Conservation (phyloP, 179 eudicot species). For the Actinidia arguta region DNA sequence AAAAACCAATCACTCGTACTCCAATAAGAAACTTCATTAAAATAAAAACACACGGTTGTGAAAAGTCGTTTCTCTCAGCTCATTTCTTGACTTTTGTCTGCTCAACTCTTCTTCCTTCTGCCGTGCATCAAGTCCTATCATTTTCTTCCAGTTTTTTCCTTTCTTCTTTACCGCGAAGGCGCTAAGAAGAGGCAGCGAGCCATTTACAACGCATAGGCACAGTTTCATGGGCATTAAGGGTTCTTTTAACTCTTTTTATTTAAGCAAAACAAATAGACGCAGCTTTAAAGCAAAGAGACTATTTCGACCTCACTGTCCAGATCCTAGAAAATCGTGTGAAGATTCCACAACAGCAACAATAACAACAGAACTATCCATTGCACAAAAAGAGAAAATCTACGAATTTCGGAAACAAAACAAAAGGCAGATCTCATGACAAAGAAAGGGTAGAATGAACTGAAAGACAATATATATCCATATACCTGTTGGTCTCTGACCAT, state of each 20-base stretch:
- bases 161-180: not conserved
- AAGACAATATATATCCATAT: not conserved
- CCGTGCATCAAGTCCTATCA: not conserved
- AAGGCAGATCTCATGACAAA: not conserved
- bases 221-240: too few species aligned
- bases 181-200: not conserved
- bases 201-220: too few species aligned
- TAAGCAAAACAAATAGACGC: not conserved
- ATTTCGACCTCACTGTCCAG: not conserved
- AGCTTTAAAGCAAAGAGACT: not conserved
- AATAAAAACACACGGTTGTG: too few species aligned
- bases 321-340: not conserved
- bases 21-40: not conserved
- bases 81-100: too few species aligned
- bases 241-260: too few species aligned
- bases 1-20: not conserved
- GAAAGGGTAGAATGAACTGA: not conserved
- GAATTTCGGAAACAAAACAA: not conserved
- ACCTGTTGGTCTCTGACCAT: constrained; percentile 86
- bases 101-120: not conserved
- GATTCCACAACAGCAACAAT: not conserved
- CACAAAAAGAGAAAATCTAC: too few species aligned
- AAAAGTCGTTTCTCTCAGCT: too few species aligned
- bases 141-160: not conserved
- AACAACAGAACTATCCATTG: not conserved